Evolutionary conservation across 208 protist genomes (phyloP).

Genomic region (Trichomonas gallinae): DNA sequence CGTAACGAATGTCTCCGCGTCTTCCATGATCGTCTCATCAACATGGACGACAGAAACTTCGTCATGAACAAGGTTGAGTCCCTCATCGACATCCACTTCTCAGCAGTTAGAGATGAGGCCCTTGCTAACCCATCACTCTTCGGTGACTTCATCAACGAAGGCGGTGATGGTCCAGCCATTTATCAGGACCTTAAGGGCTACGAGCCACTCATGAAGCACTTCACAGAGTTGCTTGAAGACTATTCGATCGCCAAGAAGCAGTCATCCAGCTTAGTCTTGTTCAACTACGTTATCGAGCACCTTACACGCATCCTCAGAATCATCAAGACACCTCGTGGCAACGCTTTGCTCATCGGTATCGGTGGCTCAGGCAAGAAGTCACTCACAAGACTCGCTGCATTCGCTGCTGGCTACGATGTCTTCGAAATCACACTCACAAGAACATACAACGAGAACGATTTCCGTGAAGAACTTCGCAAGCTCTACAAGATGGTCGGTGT

Average conservation of each 20-base stretch:
- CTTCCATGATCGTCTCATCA: conserved; percentile 87
- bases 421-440: conserved; percentile 88
- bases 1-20: conserved; percentile 84
- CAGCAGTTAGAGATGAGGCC: conserved; percentile 35
- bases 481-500: conserved; percentile 59
- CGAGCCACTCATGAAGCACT: conserved; percentile 50
- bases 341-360: conserved; percentile 88
- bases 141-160: conserved; percentile 77
- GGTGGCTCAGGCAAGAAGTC: conserved; percentile 89
- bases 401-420: conserved; percentile 68
- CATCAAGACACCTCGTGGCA: conserved; percentile 74
- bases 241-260: conserved; percentile 69
- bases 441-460: conserved; percentile 82
- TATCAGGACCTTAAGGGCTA: conserved; percentile 46
- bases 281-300: conserved; percentile 92
- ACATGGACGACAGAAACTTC: conserved; percentile 66
- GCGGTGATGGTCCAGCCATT: conserved; percentile 10
- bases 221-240: conserved; percentile 74
- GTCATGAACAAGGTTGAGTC: conserved; percentile 57
- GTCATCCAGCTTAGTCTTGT: conserved; percentile 88
- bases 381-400: conserved; percentile 73
- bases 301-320: conserved; percentile 81
- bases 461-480: conserved; percentile 88
- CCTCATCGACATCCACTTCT: conserved; percentile 59
- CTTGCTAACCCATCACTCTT: conserved; percentile 72